Evolutionary conservation across 2,329 filamentous ascomycete genomes (phyloP).

Genomic region (Aureobasidium sp.): DNA sequence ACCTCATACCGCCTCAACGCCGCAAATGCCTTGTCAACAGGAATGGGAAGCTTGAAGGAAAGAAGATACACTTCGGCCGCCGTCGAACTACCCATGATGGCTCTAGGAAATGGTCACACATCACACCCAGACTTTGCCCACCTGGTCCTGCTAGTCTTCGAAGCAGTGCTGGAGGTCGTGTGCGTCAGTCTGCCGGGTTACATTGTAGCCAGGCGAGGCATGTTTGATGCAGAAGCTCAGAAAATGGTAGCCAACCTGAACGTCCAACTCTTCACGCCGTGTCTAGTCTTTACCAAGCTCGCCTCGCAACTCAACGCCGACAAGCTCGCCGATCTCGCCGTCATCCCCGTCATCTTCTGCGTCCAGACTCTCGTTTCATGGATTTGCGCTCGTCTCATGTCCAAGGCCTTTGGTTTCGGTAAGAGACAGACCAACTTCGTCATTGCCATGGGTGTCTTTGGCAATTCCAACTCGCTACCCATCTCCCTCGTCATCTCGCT

Average conservation of each 20-base stretch:
- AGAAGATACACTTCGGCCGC: neutral
- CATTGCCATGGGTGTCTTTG: slow-evolving; percentile 93
- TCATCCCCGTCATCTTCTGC: slow-evolving; percentile 92
- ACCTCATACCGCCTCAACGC: slow-evolving; percentile 8
- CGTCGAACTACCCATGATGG: slow-evolving; percentile 9
- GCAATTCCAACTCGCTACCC: slow-evolving; percentile 94
- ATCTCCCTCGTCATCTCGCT: slow-evolving; percentile 93
- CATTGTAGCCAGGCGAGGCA: slow-evolving; percentile 77
- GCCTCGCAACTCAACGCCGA: slow-evolving; percentile 88
- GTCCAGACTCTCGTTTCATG: slow-evolving; percentile 85
- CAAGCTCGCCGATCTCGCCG: slow-evolving; percentile 79
- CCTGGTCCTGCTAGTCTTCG: slow-evolving; percentile 76
- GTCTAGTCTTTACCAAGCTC: slow-evolving; percentile 94
- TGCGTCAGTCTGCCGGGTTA: slow-evolving; percentile 93
- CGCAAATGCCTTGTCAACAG: neutral
- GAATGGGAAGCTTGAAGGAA: neutral
- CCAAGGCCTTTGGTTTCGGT: slow-evolving; percentile 69
- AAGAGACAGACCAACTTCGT: slow-evolving; percentile 89
- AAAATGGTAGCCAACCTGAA: slow-evolving; percentile 97
- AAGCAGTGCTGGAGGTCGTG: slow-evolving; percentile 89
- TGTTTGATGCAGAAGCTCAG: slow-evolving; percentile 92
- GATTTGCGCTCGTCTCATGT: slow-evolving; percentile 59
- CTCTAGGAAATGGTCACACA: slow-evolving; percentile 21
- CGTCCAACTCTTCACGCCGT: slow-evolving; percentile 92
- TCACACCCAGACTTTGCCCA: slow-evolving; percentile 58